These are phyloP conservation scores for Pseudocercospora ulei DNA, from an alignment of 2,329 filamentous ascomycete species.

Conservation along the genomic window DNA sequence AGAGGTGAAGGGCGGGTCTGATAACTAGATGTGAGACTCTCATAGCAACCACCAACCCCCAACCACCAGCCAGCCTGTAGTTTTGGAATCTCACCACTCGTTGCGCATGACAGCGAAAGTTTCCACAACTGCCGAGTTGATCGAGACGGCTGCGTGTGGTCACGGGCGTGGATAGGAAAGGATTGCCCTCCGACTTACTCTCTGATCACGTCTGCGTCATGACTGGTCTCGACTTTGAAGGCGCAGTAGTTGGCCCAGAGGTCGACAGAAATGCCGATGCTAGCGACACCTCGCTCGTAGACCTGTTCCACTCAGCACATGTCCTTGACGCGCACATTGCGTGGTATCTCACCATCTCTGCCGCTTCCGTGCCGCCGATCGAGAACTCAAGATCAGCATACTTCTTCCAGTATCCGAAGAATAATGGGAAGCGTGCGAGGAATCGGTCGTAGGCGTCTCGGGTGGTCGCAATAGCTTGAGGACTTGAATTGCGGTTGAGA, in stretches of 20 bases:
- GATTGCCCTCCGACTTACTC: slow-evolving; percentile 79
- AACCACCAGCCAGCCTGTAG: too few species aligned
- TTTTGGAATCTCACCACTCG: slow-evolving; percentile 29
- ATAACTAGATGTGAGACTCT: slow-evolving; percentile 30
- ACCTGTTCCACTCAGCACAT: slow-evolving; percentile 48
- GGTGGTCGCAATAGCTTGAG: slow-evolving; percentile 77
- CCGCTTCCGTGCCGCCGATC: slow-evolving; percentile 90
- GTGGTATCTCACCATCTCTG: slow-evolving; percentile 66
- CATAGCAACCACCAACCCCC: slow-evolving; percentile 23
- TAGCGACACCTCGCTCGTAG: slow-evolving; percentile 89
- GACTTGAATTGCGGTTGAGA: slow-evolving; percentile 91
- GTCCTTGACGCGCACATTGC: slow-evolving; percentile 24
- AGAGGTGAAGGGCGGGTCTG: slow-evolving; percentile 22
- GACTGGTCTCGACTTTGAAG: slow-evolving; percentile 96
- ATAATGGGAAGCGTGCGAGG: slow-evolving; percentile 82
- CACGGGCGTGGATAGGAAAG: slow-evolving; percentile 44
- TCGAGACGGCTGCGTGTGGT: slow-evolving; percentile 16
- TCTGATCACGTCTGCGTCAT: slow-evolving; percentile 90
- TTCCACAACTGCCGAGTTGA: slow-evolving; percentile 17
- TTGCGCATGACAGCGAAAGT: slow-evolving; percentile 14
- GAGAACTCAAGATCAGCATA: slow-evolving; percentile 97
- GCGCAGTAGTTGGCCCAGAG: slow-evolving; percentile 95
- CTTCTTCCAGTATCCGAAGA: slow-evolving; percentile 99
- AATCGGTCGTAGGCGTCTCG: slow-evolving; percentile 86
- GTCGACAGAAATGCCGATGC: slow-evolving; percentile 87